phyloP scores from a whole-genome alignment of 1,284 basidiomycete genomes.

The Hemileccinum hortonii region DNA sequence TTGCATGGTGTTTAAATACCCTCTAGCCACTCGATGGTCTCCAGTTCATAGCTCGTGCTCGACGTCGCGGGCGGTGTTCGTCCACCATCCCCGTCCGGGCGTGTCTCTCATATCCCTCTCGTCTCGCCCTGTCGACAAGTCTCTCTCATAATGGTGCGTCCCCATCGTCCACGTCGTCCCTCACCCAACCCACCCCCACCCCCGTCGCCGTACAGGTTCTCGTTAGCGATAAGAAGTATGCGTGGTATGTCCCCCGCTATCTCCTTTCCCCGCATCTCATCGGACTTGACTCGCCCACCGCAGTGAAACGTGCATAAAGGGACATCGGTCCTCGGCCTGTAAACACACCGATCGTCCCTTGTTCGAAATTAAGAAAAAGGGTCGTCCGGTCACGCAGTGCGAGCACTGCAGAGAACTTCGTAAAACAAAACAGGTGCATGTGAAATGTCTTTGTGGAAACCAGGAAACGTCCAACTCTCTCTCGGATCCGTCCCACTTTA shows the following conservation, averaged over 20 bases:
- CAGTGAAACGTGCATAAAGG: constrained; percentile 82
- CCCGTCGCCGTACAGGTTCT: constrained; percentile 51
- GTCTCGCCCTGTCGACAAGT: background rate
- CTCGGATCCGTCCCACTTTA: constrained; percentile 37
- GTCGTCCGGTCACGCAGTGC: constrained; percentile 78
- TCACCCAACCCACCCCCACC: constrained; percentile 2
- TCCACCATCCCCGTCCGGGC: constrained; percentile 39
- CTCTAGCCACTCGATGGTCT: constrained; percentile 29
- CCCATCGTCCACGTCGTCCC: background rate
- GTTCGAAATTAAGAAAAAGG: constrained; percentile 82
- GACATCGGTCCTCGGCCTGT: constrained; percentile 76
- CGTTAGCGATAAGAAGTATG: constrained; percentile 79
- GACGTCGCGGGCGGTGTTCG: constrained; percentile 46
- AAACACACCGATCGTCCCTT: constrained; percentile 74
- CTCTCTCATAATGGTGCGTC: constrained; percentile 38
- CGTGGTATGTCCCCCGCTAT: constrained; percentile 52
- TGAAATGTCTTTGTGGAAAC: constrained; percentile 60
- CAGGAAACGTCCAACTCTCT: constrained; percentile 35
- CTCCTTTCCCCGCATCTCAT: constrained; percentile 8
- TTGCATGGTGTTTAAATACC: constrained; percentile 45
- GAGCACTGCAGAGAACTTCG: constrained; percentile 73
- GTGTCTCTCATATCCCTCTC: constrained; percentile 32
- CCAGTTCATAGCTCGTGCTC: constrained; percentile 45
- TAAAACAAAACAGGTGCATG: constrained; percentile 72
- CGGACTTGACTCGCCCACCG: background rate